Conservation (phyloP, 345 rosid species). For the Lepidium aucheri region DNA sequence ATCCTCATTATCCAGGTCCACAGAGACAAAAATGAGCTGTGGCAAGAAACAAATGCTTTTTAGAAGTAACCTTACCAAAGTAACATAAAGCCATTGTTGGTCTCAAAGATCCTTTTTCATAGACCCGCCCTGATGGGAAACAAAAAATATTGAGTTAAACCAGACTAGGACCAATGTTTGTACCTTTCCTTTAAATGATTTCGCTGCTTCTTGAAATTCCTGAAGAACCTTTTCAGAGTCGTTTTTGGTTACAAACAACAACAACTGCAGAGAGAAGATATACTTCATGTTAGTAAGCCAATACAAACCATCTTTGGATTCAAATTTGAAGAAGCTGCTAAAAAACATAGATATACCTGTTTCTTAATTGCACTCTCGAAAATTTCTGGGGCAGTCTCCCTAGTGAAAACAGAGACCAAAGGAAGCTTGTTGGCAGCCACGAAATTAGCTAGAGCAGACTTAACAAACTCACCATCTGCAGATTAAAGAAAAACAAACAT, state of each 20-base stretch:
- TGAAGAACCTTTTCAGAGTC: conserved; percentile 62
- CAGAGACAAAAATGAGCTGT: conserved; percentile 85
- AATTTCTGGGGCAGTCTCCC: conserved; percentile 67
- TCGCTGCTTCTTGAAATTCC: conserved; percentile 73
- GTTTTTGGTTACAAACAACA: conserved; percentile 62
- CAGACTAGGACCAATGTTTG: neutral
- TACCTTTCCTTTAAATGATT: conserved; percentile 92
- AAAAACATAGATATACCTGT: conserved; percentile 43
- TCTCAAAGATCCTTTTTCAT: neutral
- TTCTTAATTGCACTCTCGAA: conserved; percentile 88
- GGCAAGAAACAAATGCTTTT: conserved; percentile 7
- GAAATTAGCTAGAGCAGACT: conserved; percentile 59
- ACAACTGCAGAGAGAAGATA: conserved; percentile 42
- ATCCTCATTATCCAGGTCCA: conserved; percentile 89
- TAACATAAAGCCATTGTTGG: neutral
- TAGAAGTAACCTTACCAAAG: neutral
- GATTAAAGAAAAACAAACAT: conserved; percentile 1
- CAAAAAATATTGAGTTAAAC: neutral
- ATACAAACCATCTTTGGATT: neutral
- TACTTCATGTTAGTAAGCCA: neutral
- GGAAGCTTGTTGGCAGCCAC: conserved; percentile 83
- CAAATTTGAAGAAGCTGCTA: neutral
- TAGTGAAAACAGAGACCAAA: conserved; percentile 67
- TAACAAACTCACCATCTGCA: conserved; percentile 82
- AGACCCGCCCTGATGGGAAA: neutral